Evolutionary conservation across 495 filamentous ascomycete genomes (phyloP), one percentile per base, ranked within the genome.

Genomic region (Annulohypoxylon nitens): DNA sequence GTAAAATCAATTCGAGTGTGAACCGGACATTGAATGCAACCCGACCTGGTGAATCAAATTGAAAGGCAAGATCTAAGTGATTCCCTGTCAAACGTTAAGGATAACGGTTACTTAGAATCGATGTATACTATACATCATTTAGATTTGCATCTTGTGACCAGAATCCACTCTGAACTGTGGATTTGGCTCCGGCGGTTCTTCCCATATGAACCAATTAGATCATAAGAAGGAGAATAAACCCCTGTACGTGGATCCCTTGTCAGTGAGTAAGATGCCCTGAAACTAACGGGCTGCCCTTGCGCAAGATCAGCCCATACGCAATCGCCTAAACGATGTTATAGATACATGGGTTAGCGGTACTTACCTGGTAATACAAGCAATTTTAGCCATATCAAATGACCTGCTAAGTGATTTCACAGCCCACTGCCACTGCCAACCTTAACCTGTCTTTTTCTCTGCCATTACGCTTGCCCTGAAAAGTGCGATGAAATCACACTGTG

Each of bases 301-400:
- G 54, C 53, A 68, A 75, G 67, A 75, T 75, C 72, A 75, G 72
- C 67, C 64, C 67, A 75, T 61, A 23, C 36, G 33, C 14, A 66
- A 68, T 63, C 62, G 72, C 39, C 51, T 54, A 66, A 50, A 57
- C 34, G 36, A 70, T 23, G 72, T 75, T 71, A 71, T 30, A 67
- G 67, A 23, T 70, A 70, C 71, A 58, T 63, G 58, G 36, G 8
- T 37, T 34, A 41, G 57, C 26, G 57, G 57, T 60, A 60, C 37
- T 39, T 23, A n/a, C 6, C 33, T 16, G 16, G 64, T 68, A 69
- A 55, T 53, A 48, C 50, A 48, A 66, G 45, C 55, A 58, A 66
- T 74, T 74, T 74, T 74, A 74, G 47, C 71, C 71, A 20, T 74
- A 64, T 74, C 71, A 74, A 74, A 63, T 74, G 71, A 74, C 71